Conservation (phyloP, 2,329 filamentous ascomycete species). For the Fusarium temperatum region DNA sequence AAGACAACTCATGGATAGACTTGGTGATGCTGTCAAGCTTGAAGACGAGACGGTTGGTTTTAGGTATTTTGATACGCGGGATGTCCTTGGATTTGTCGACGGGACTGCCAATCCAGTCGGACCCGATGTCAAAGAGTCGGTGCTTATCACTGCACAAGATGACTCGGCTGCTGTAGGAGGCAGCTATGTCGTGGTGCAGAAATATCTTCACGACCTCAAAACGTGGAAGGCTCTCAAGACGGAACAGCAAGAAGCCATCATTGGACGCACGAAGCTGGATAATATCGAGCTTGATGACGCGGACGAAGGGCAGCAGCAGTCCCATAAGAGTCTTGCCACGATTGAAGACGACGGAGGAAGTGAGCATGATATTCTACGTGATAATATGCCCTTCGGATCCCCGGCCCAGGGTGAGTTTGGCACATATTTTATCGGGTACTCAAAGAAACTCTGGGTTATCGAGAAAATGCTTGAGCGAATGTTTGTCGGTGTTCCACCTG, state of each 20-base stretch:
- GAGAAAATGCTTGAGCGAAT: slow-evolving; percentile 67
- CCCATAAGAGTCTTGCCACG: slow-evolving; percentile 65
- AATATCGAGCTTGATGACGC: slow-evolving; percentile 66
- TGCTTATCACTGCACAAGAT: slow-evolving; percentile 55
- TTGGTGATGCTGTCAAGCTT: slow-evolving; percentile 58
- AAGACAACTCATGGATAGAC: slow-evolving; percentile 59
- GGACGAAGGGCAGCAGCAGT: slow-evolving; percentile 55
- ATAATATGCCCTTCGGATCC: slow-evolving; percentile 70
- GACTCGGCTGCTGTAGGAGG: slow-evolving; percentile 53
- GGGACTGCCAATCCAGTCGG: slow-evolving; percentile 68
- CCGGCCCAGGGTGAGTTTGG: slow-evolving; percentile 61
- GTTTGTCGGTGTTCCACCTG: slow-evolving; percentile 64
- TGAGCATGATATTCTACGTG: slow-evolving; percentile 63
- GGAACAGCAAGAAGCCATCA: slow-evolving; percentile 64
- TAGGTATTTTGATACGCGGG: slow-evolving; percentile 67
- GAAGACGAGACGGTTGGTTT: slow-evolving; percentile 65
- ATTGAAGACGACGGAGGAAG: slow-evolving; percentile 60
- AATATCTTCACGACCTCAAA: slow-evolving; percentile 63
- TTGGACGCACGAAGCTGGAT: slow-evolving; percentile 66
- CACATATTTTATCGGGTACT: slow-evolving; percentile 68
- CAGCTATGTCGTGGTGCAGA: slow-evolving; percentile 68
- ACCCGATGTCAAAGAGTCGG: slow-evolving; percentile 50
- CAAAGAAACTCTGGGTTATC: slow-evolving; percentile 62
- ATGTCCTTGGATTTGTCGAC: slow-evolving; percentile 68
- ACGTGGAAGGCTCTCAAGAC: slow-evolving; percentile 57